Evolutionary conservation across 2,329 filamentous ascomycete species (phyloP), one percentile per base, ranked within the genome.

Genomic region (Coniochaeta sp.): DNA sequence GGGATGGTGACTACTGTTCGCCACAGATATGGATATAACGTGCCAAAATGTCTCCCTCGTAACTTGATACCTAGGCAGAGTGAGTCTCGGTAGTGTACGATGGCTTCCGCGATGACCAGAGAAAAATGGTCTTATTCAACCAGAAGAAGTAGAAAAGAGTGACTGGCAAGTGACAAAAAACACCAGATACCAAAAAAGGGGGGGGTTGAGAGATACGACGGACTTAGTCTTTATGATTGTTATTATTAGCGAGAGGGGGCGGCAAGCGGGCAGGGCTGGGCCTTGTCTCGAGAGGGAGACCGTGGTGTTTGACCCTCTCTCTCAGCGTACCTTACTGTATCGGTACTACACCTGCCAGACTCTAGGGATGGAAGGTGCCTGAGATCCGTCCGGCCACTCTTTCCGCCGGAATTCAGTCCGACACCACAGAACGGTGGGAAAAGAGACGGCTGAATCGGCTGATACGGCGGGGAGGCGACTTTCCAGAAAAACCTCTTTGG

Each of bases 241-340:
- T 40, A 19, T 24, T 24, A 47, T 47, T 47, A 47, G 42, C 42
- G 19, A 30, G 42, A 26, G 47, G 47, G 47, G 47, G 47, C 47
- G 24, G 47, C 9, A 16, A 47, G 26, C 6, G 30, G 47, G 34
- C 34, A 36, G 34, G 47, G 47, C 26, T 30, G 24, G 10, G 47
- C 30, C 47, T 14, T 52, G 47, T 52, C 47, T 52, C 22, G 26
- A 52, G 47, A 14, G 47, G 30, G 24, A 17, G 12, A n/a, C n/a
- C n/a, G n/a, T n/a, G 42, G 47, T 52, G 47, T 52, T 52, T 52
- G 47, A 52, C 47, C 47, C 47, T 52, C 47, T n/a, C n/a, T n/a
- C n/a, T n/a, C n/a, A n/a, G n/a, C n/a, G n/a, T n/a, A n/a, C n/a
- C n/a, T n/a, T n/a, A n/a, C n/a, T n/a, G n/a, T n/a, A n/a, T n/a